phyloP scores from a whole-genome alignment of 2,329 filamentous ascomycete genomes.

The Fusarium sp. region DNA sequence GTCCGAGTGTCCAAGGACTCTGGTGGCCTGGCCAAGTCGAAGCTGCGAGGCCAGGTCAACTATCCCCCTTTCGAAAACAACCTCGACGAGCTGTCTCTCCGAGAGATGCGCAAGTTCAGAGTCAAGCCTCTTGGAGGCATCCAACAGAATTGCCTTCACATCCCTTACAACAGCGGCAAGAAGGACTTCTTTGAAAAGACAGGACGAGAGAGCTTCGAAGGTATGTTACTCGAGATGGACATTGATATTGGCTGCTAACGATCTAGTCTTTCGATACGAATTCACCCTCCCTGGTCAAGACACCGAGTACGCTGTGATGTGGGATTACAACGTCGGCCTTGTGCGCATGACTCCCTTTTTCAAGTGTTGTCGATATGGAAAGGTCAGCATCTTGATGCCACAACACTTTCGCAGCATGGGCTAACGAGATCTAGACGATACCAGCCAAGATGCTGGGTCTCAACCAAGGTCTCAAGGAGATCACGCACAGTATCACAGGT shows the following conservation, averaged over 20 bases:
- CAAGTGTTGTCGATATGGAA: conserved; percentile 88
- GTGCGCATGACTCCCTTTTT: conserved; percentile 96
- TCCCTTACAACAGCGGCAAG: conserved; percentile 95
- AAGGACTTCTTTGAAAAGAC: conserved; percentile 90
- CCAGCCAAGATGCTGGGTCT: conserved; percentile 84
- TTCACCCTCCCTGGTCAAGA: conserved; percentile 79
- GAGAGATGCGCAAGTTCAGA: conserved; percentile 71
- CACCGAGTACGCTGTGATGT: conserved; percentile 82
- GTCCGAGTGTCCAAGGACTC: conserved; percentile 61
- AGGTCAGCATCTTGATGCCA: conserved; percentile 66
- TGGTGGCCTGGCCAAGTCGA: conserved; percentile 61
- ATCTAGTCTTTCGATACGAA: conserved; percentile 65
- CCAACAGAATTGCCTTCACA: conserved; percentile 74
- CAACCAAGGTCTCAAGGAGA: conserved; percentile 87
- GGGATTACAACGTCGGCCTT: conserved; percentile 96
- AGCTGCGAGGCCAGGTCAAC: conserved; percentile 74
- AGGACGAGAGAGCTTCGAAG: conserved; percentile 88
- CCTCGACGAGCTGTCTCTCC: conserved; percentile 66
- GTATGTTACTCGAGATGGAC: conserved; percentile 58
- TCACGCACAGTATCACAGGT: conserved; percentile 94
- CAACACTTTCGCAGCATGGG: neutral
- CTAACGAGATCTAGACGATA: conserved; percentile 72
- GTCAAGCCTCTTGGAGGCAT: conserved; percentile 76
- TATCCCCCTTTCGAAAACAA: conserved; percentile 79
- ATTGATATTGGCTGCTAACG: conserved; percentile 13